These are phyloP conservation scores for Neurospora sp. DNA, from an alignment of 495 filamentous ascomycete species.

Conservation along the genomic window DNA sequence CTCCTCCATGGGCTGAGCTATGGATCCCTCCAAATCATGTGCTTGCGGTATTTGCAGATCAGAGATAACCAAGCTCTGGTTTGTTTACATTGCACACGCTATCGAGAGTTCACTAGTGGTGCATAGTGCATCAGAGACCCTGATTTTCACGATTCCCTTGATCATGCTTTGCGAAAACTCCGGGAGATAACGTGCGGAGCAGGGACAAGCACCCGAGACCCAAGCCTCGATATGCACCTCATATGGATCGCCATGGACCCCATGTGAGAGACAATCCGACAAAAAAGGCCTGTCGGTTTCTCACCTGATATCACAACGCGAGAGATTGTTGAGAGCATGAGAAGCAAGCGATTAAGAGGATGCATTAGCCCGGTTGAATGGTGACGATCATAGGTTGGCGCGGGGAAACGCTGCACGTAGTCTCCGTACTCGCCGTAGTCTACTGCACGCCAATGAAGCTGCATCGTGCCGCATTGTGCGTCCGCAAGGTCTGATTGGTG, in stretches of 20 bases:
- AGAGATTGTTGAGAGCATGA: not conserved
- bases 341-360: not conserved
- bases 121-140: not conserved
- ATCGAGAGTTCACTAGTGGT: not conserved
- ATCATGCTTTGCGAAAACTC: not conserved
- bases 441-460: not conserved
- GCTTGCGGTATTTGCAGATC: not conserved
- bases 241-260: not conserved
- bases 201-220: not conserved
- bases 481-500: not conserved
- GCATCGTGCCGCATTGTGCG: not conserved
- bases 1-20: not conserved
- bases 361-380: not conserved
- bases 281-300: not conserved
- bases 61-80: not conserved
- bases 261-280: not conserved
- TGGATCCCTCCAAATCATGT: not conserved
- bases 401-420: not conserved
- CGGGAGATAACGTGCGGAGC: not conserved
- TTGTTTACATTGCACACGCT: not conserved
- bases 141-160: not conserved
- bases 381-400: not conserved
- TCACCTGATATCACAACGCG: not conserved
- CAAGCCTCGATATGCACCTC: not conserved
- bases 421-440: not conserved